Percentiles rank a stretch among this genome's conserved stretches.
Conservation (phyloP, 2,329 filamentous ascomycete genomes). For the Xylaria sp. region DNA sequence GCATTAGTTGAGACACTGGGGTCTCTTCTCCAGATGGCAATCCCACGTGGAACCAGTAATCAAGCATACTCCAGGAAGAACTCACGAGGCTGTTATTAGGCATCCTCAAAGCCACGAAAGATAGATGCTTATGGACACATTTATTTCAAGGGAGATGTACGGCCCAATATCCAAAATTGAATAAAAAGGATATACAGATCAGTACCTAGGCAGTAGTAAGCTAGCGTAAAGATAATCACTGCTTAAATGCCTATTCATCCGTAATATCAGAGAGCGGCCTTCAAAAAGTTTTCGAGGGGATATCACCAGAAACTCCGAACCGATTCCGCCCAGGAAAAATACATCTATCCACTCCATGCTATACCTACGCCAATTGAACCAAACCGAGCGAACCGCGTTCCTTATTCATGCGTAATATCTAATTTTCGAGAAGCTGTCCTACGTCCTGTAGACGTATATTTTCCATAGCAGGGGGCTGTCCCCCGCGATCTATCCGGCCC, state of each 20-base stretch:
- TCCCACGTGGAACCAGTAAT: too few species aligned
- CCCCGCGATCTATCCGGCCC: conserved; percentile 46
- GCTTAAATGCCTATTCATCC: neutral
- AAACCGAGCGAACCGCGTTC: neutral
- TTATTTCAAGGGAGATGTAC: neutral
- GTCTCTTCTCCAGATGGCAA: too few species aligned
- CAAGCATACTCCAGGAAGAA: neutral
- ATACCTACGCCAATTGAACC: conserved; percentile 10
- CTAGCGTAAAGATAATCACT: neutral
- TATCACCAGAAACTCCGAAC: neutral
- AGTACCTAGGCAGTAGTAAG: neutral
- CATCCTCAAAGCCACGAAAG: neutral
- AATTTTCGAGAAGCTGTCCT: conserved; percentile 42
- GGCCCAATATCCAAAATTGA: neutral
- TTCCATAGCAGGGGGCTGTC: conserved; percentile 38
- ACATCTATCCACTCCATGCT: conserved; percentile 14
- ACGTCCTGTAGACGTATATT: conserved; percentile 47
- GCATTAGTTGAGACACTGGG: too few species aligned
- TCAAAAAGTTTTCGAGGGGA: conserved; percentile 11
- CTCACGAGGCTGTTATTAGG: neutral
- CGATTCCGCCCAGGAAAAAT: neutral
- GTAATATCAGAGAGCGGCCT: neutral
- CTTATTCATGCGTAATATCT: neutral
- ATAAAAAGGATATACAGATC: neutral
- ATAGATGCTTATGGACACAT: neutral